phyloP scores from a whole-genome alignment of 257 asterid genomes.

The Paulownia fortunei region DNA sequence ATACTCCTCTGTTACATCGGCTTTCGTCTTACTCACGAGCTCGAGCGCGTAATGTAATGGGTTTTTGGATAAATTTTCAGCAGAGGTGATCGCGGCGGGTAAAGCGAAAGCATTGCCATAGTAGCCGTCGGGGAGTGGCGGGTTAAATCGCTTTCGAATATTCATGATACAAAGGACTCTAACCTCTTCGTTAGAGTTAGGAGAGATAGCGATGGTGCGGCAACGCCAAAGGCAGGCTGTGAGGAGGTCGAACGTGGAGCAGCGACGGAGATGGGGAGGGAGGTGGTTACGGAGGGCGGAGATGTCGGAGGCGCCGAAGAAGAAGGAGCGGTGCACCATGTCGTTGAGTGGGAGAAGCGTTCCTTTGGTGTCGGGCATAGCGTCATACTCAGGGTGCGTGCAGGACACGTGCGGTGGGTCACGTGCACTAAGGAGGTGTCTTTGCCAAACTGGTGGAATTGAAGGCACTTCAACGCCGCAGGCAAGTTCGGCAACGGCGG shows the following conservation, averaged over 20 bases:
- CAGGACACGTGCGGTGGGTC: constrained; percentile 52
- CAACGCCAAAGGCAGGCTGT: constrained; percentile 69
- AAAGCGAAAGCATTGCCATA: constrained; percentile 61
- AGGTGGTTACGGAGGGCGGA: constrained; percentile 51
- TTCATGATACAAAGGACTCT: constrained; percentile 54
- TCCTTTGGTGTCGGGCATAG: constrained; percentile 48
- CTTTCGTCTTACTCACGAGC: constrained; percentile 50
- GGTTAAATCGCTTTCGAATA: constrained; percentile 44
- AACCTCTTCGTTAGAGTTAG: constrained; percentile 52
- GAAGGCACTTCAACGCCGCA: constrained; percentile 61
- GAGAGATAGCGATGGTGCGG: constrained; percentile 58
- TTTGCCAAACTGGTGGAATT: constrained; percentile 58
- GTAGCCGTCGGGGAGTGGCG: constrained; percentile 55
- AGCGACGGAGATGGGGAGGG: constrained; percentile 46
- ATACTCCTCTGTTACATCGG: constrained; percentile 58
- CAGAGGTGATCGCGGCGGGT: constrained; percentile 48
- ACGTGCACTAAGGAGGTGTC: constrained; percentile 61
- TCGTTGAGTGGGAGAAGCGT: constrained; percentile 54
- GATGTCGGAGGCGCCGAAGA: constrained; percentile 62
- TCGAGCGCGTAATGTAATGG: constrained; percentile 52
- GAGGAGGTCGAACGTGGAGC: constrained; percentile 59
- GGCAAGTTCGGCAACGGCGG: constrained; percentile 66
- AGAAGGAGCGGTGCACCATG: constrained; percentile 70
- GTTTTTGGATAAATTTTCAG: constrained; percentile 36
- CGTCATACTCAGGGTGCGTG: constrained; percentile 62